Percentiles rank a stretch among this genome's conserved stretches.
Conservation (phyloP, 2,329 filamentous ascomycete species). For the Rhynchosporium graminicola region DNA sequence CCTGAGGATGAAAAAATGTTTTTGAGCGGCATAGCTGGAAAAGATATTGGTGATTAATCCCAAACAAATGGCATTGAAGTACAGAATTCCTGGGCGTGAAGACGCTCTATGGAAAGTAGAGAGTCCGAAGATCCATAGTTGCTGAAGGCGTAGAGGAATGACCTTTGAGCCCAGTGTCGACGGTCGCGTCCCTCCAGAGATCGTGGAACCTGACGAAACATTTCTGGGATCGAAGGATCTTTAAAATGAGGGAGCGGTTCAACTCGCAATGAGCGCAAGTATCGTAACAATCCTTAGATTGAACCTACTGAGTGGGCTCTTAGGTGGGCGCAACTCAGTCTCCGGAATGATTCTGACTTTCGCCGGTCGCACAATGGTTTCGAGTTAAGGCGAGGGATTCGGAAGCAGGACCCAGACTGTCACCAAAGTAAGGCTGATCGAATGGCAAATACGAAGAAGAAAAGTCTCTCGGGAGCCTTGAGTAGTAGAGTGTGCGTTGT, state of each 20-base stretch:
- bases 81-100: too few species aligned
- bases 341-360: slow-evolving; percentile 12
- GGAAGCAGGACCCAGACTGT: neutral
- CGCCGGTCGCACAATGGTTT: slow-evolving; percentile 25
- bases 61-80: neutral
- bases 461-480: neutral
- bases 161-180: neutral
- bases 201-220: neutral
- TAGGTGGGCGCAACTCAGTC: slow-evolving; percentile 7
- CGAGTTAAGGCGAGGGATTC: slow-evolving; percentile 12
- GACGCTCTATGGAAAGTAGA: too few species aligned
- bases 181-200: neutral
- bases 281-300: neutral
- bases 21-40: neutral
- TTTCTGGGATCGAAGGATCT: neutral
- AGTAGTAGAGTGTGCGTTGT: neutral
- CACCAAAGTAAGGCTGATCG: neutral
- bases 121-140: too few species aligned
- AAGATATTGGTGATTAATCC: neutral
- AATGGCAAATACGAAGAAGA: neutral
- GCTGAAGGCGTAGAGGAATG: neutral
- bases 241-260: neutral
- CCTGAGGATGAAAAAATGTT: neutral
- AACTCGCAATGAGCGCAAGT: neutral
- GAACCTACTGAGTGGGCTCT: neutral